phyloP scores from a whole-genome alignment of 202 grass and related monocot genomes.

The Carex arenaria region DNA sequence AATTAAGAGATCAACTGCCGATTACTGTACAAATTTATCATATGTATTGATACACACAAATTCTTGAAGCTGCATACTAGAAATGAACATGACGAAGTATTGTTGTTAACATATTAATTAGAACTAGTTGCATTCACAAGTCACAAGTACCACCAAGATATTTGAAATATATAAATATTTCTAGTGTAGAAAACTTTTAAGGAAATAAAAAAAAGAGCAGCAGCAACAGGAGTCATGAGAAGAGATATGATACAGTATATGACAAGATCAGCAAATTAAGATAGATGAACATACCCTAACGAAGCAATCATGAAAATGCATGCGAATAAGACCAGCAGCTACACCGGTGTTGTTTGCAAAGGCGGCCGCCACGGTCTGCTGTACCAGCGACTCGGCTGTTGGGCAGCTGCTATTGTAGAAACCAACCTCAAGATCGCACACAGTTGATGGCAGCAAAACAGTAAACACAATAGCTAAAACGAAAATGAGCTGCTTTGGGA shows the following conservation, averaged over 20 bases:
- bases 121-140: not conserved
- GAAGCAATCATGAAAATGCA: slow-evolving; percentile 75
- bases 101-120: too few species aligned
- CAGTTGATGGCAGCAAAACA: slow-evolving; percentile 8
- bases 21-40: too few species aligned
- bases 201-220: not conserved
- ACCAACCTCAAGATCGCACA: slow-evolving; percentile 45
- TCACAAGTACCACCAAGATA: not conserved
- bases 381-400: slow-evolving; percentile 52
- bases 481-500: not conserved
- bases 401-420: slow-evolving; percentile 66
- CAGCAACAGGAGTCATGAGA: too few species aligned
- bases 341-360: slow-evolving; percentile 59
- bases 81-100: not conserved
- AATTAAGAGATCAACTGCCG: not conserved
- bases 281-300: slow-evolving; percentile 31
- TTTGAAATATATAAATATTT: not conserved
- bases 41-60: too few species aligned
- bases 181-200: not conserved
- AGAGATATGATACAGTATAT: not conserved
- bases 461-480: not conserved
- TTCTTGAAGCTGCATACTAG: too few species aligned
- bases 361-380: slow-evolving; percentile 42
- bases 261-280: not conserved
- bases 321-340: slow-evolving; percentile 54